These are phyloP conservation scores for Penicillium sp. DNA, from an alignment of 2,329 filamentous ascomycete genomes.

Conservation along the genomic window DNA sequence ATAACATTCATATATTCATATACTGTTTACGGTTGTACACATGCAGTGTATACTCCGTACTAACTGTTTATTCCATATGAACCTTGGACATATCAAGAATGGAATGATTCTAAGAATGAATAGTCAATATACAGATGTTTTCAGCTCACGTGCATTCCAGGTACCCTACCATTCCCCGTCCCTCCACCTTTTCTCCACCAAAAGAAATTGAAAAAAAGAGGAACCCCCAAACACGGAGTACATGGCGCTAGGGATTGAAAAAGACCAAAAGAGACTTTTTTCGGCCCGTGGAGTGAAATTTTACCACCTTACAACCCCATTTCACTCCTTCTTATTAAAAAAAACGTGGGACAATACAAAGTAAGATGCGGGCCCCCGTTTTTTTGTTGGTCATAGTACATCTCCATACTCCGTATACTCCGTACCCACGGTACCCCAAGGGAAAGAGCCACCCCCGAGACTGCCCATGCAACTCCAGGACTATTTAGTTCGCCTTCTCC, in stretches of 20 bases:
- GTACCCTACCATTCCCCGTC: slow-evolving; percentile 10
- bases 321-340: background rate
- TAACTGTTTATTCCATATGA: background rate
- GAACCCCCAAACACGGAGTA: slow-evolving; percentile 25
- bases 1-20: slow-evolving; percentile 6
- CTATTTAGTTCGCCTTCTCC: slow-evolving; percentile 24
- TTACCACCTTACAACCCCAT: slow-evolving; percentile 20
- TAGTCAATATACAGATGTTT: background rate
- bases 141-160: slow-evolving; percentile 20
- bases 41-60: background rate
- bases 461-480: slow-evolving; percentile 10
- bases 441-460: slow-evolving; percentile 11
- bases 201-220: background rate
- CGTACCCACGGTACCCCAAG: slow-evolving; percentile 20
- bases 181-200: slow-evolving; percentile 30
- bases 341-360: slow-evolving; percentile 24
- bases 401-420: background rate
- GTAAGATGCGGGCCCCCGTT: slow-evolving; percentile 33
- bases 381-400: slow-evolving; percentile 13
- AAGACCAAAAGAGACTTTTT: background rate
- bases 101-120: background rate
- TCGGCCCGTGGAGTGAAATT: slow-evolving; percentile 26
- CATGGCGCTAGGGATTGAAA: slow-evolving; percentile 6
- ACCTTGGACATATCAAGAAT: background rate
- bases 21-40: background rate